Evolutionary conservation across 805 yeast species (phyloP), one percentile per base, ranked within the genome.

Genomic region (Kodamaea hsintzibuensis): DNA sequence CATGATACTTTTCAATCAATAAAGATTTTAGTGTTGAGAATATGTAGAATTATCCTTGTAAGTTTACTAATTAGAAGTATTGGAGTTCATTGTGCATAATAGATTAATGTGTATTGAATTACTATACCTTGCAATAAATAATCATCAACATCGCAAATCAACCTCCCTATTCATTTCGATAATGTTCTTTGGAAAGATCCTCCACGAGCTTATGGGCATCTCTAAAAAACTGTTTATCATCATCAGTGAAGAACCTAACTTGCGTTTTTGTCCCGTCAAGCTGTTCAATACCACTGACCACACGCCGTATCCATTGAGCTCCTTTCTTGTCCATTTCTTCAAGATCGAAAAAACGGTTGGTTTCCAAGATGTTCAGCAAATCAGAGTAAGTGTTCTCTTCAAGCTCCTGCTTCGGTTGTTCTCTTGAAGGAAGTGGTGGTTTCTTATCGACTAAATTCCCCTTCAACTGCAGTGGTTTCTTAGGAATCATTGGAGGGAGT

Each of bases 401-500:
- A 39, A 51, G 22, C 10, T 39, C 43, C 19, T 54, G 16, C 3
- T 42, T 43, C 27, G 35, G n/a, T 18, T 33, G 19, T 22, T 33
- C 55, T 9, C 54, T 19, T 7, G 55, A 54, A 9, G 62, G 63
- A 1, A 59, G 57, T 35, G 57, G 57, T n/a, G 58, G 52, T 2
- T 10, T 44, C 14, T 19, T 38, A 2, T 38, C 42, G 17, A 14
- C 17, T 38, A 16, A 13, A 38, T 38, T 38, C 42, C 18, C 18
- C 14, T 42, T 18, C 13, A 49, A 13, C 27, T 40, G 53, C 10
- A 16, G 59, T 2, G 86, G 86, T 56, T 82, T 82, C 35, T 66
- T 68, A 0, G 86, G 86, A 0, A 79, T 69, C 55, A 76, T 59
- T 0, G 86, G 62, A 4, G 62, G 61, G n/a, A 44, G 37, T 12